Conservation (phyloP, 2,329 filamentous ascomycete species). For the Aureobasidium sp. region DNA sequence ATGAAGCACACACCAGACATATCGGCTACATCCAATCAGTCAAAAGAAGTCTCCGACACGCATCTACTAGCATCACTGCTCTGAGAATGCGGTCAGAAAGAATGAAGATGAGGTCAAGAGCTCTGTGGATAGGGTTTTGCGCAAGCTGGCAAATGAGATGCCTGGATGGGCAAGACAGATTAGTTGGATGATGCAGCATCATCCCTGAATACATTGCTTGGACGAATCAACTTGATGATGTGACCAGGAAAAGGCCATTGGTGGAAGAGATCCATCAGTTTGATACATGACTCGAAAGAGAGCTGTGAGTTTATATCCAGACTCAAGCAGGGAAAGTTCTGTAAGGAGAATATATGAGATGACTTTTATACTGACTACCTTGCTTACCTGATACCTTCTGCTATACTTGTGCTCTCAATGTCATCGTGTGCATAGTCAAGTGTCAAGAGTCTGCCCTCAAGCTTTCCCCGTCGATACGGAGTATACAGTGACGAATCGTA, state of each 20-base stretch:
- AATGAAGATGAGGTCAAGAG: background rate
- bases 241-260: background rate
- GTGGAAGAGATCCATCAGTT: background rate
- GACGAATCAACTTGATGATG: background rate
- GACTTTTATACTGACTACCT: background rate
- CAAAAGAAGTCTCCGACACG: background rate
- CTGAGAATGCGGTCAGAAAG: background rate
- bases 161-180: background rate
- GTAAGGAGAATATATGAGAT: background rate
- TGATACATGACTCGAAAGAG: background rate
- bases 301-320: background rate
- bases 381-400: background rate
- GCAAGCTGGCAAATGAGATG: background rate
- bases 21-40: background rate
- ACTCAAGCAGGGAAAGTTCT: background rate
- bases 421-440: too few species aligned
- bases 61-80: background rate
- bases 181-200: background rate
- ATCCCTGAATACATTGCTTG: background rate
- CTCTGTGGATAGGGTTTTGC: background rate
- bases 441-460: too few species aligned
- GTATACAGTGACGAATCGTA: too few species aligned
- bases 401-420: background rate
- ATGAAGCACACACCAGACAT: background rate
- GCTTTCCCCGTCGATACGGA: too few species aligned